These are phyloP conservation scores for Podaxis mareebaensis DNA, from an alignment of 768 basidiomycete species.

Conservation along the genomic window DNA sequence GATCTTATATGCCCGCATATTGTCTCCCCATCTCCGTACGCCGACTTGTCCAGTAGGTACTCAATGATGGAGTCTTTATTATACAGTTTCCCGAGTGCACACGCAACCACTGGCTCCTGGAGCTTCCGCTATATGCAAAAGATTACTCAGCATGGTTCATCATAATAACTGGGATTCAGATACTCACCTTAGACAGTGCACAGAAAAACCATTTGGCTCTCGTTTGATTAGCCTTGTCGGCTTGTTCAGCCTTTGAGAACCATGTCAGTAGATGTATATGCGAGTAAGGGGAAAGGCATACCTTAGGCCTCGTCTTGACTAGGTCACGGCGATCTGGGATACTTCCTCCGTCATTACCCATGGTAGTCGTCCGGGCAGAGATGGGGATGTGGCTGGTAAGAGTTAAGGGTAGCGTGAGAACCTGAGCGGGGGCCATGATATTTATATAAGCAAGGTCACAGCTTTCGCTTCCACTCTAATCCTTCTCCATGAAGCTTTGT, in stretches of 20 bases:
- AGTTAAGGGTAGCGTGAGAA: neutral
- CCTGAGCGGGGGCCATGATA: neutral
- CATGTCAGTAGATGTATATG: conserved; percentile 6
- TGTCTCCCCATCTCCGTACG: conserved; percentile 88
- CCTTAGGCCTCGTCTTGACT: conserved; percentile 73
- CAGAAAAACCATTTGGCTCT: conserved; percentile 92
- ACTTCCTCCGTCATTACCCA: conserved; percentile 91
- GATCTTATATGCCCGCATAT: conserved; percentile 93
- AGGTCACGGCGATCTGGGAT: conserved; percentile 84
- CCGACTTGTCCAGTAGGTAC: conserved; percentile 77
- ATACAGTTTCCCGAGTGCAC: conserved; percentile 90
- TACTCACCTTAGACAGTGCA: conserved; percentile 86
- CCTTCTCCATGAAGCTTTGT: too few species aligned
- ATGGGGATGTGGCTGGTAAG: neutral
- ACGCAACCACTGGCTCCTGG: conserved; percentile 87
- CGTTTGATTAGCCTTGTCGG: conserved; percentile 88
- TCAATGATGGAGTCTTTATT: conserved; percentile 95
- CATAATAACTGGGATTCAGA: too few species aligned
- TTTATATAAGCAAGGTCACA: neutral
- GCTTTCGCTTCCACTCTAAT: neutral
- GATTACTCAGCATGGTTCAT: neutral
- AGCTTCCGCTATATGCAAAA: conserved; percentile 61
- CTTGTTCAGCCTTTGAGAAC: conserved; percentile 65
- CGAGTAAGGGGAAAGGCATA: conserved; percentile 23
- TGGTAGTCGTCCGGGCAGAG: conserved; percentile 27